Evolutionary conservation across 441 rosid species (phyloP).

Genomic region (Adansonia madagascariensis): DNA sequence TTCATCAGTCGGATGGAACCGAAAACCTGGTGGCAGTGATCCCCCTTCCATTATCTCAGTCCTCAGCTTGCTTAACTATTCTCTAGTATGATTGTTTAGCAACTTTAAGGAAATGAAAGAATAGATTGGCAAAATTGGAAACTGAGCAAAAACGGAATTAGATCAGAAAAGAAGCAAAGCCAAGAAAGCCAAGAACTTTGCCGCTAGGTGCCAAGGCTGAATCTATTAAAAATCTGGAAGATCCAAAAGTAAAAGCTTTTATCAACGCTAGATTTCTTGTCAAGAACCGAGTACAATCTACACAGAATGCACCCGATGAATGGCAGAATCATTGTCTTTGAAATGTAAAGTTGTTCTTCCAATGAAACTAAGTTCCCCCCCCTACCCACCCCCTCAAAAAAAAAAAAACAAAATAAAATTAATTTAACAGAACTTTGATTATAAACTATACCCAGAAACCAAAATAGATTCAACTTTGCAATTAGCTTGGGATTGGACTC

Average conservation of each 20-base stretch:
- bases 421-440: conserved; percentile 18
- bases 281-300: conserved; percentile 59
- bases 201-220: conserved; percentile 55
- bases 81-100: background rate
- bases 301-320: conserved; percentile 51
- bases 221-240: conserved; percentile 72
- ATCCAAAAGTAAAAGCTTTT: conserved; percentile 88
- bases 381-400: conserved; percentile 27
- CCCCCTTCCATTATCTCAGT: conserved; percentile 58
- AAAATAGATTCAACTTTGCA: conserved; percentile 26
- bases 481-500: background rate
- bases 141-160: conserved; percentile 16
- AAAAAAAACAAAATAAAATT: background rate
- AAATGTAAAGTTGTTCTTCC: conserved; percentile 38
- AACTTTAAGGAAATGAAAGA: background rate
- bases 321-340: conserved; percentile 56
- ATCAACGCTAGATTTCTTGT: conserved; percentile 58
- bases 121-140: background rate
- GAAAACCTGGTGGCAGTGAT: conserved; percentile 81
- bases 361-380: conserved; percentile 25
- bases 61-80: conserved; percentile 21
- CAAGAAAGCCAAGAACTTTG: background rate
- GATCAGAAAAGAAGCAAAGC: conserved; percentile 16
- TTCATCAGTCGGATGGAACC: conserved; percentile 73
- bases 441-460: conserved; percentile 36